Base-by-base conservation (phyloP, 805 yeast genomes). In the Candida alai region DNA sequence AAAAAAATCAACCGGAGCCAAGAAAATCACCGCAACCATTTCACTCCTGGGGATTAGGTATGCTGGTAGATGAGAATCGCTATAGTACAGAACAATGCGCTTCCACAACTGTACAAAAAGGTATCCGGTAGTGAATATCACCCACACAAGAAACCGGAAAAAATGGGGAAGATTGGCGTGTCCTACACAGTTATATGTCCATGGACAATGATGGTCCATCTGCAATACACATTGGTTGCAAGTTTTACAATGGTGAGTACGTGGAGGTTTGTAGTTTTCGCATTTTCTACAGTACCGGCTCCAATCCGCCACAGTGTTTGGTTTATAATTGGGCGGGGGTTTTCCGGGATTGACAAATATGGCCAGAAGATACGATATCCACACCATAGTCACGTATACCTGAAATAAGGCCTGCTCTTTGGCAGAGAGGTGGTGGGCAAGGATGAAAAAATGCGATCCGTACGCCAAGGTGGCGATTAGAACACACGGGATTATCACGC, bases 151-250 rank as follows among this genome's bases (percentile, higher is more conserved):
- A 51, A 89, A 89, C 35, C 96, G 64, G 42, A 84, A 48, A 52
- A 89, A 89, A 53, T 85, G 89, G 0, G 95, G 86, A 54, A 76
- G 66, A 51, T 89, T 89, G 0, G 58, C 55, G 51, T 76, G 78
- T 0, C 97, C 97, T 14, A 89, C 90, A 52, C 96, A 89, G 52
- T 85, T 89, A 56, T 76, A 74, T 0, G 95, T 86, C 96, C 96
- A 89, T 0, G 96, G 96, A 53, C 82, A 68, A 60, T 88, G 96
- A 54, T 88, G 97, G 55, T 88, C 97, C 96, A 88, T 89, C 51
- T 76, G 74, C 37, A 88, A 54, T n/a, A 88, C 80, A 56, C 96
- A 88, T 25, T 42, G 47, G n/a, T 73, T 66, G 51, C 94, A 86
- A 1, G 76, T 71, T 47, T 81, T 81, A 55, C 96, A 88, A 60